phyloP scores from a whole-genome alignment of 306 rosid genomes.

The Gastrolobium bilobum region DNA sequence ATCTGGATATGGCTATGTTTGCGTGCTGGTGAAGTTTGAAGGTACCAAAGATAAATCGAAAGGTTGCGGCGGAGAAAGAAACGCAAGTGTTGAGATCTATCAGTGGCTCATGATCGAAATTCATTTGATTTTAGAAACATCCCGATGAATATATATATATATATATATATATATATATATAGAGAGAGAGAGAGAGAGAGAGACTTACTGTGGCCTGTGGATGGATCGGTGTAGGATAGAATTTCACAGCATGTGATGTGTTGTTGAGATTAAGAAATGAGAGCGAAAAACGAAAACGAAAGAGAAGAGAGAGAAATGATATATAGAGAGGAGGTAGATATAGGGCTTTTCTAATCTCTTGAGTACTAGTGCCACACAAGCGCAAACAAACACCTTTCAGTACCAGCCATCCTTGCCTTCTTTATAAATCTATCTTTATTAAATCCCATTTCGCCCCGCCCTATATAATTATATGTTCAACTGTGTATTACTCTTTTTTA shows the following conservation, averaged over 20 bases:
- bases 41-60: conserved; percentile 20
- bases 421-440: conserved; percentile 37
- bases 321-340: conserved; percentile 14
- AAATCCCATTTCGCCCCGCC: conserved; percentile 32
- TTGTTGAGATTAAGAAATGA: conserved; percentile 31
- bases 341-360: conserved; percentile 39
- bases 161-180: not conserved
- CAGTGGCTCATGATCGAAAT: conserved; percentile 29
- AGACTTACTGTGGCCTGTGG: conserved; percentile 47
- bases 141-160: not conserved
- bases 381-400: conserved; percentile 47
- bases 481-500: conserved; percentile 20
- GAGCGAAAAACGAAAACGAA: conserved; percentile 21
- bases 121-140: conserved; percentile 34
- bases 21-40: conserved; percentile 51
- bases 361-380: conserved; percentile 38
- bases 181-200: not conserved
- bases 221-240: conserved; percentile 35
- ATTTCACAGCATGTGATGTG: conserved; percentile 3
- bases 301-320: conserved; percentile 23
- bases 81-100: conserved; percentile 42
- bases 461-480: not conserved
- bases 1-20: conserved; percentile 49
- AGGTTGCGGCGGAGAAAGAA: conserved; percentile 44
- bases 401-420: conserved; percentile 34